phyloP scores from a whole-genome alignment of 225 moss, liverwort and hornwort species.

The Neckera pumila region DNA sequence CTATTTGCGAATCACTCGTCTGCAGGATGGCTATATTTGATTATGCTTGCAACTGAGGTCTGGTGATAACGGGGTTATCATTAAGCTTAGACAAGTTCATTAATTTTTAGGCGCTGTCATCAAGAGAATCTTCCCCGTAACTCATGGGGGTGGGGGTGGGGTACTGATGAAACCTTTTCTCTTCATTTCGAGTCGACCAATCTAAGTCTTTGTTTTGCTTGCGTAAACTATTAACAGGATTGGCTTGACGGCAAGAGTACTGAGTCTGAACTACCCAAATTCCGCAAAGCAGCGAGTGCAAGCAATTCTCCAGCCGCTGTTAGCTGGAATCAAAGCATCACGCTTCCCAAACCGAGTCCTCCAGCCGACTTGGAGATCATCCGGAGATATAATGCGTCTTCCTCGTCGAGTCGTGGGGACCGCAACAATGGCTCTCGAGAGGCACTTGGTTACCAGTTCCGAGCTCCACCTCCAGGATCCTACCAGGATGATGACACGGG shows the following conservation, averaged over 20 bases:
- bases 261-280: background rate
- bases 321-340: background rate
- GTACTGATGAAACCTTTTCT: background rate
- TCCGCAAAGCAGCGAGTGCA: background rate
- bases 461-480: constrained; percentile 23
- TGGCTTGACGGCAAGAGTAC: background rate
- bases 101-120: background rate
- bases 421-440: background rate
- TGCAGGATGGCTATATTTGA: background rate
- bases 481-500: constrained; percentile 35
- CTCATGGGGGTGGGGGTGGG: background rate
- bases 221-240: background rate
- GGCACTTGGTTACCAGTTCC: background rate
- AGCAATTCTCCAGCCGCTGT: background rate
- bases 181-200: background rate
- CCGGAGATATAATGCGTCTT: background rate
- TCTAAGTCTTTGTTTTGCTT: background rate
- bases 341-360: background rate
- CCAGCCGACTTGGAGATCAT: background rate
- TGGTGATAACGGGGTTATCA: background rate
- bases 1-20: background rate
- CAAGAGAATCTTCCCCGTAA: background rate
- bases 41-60: background rate
- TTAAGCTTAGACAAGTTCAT: background rate
- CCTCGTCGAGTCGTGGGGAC: background rate